Evolutionary conservation across 495 filamentous ascomycete species (phyloP), one percentile per base, ranked within the genome.

Genomic region (Penicillium subrubescens): DNA sequence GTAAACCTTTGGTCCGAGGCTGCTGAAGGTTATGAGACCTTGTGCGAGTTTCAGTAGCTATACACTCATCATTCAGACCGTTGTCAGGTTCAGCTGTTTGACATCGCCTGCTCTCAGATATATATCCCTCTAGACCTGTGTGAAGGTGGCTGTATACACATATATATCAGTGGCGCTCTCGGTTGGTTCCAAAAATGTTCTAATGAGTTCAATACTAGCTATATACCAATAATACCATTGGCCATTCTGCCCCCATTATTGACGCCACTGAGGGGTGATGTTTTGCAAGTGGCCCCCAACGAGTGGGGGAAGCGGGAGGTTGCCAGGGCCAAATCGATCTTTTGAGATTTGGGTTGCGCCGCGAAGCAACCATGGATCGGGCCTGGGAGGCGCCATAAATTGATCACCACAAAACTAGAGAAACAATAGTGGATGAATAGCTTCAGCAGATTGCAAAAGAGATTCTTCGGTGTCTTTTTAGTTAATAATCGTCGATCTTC

Each of bases 241-340:
- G 15, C 15, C 3, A 15, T 14, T 25, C 6, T 52, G 25, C 48
- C 25, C 48, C 1, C 12, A 29, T 52, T 7, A 29, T 52, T 7
- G 5, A 52, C 48, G 48, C 48, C 48, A 31, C 23, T 14, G 48
- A 29, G 48, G 48, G 48, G 48, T 29, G 2, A 52, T 52, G n/a
- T 56, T 21, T 35, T 37, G 25, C 29, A 17, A n/a, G 43, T 50
- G 27, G 29, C 41, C 61, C 55, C 61, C 25, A 52, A 50, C 19
- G 19, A 59, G 64, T 60, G 66, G 59, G 55, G 58, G 66, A 58
- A 53, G 62, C 57, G 57, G 65, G 65, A 60, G 35, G 65, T 67
- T 67, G 65, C 61, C 57, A 64, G 51, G 65, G 65, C 50, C 43
- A 53, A 39, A 55, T 8, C n/a, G 10, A 51, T 7, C 31, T 33